A percentile compares a stretch with the other conserved stretches of the same genome.
Conservation (phyloP, 805 yeast genomes). For the Babjeviella inositovora region DNA sequence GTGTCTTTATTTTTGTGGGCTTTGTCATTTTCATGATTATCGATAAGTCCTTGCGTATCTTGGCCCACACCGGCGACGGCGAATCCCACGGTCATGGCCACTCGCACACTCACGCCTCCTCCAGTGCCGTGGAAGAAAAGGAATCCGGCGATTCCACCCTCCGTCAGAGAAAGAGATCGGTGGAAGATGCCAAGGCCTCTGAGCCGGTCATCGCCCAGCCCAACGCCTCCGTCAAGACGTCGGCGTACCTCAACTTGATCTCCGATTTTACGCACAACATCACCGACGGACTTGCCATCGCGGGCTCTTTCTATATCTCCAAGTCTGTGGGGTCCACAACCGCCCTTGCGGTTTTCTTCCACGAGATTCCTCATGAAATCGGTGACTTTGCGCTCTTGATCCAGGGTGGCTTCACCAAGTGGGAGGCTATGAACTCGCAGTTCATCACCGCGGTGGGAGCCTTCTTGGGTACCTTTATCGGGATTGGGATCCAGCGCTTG, state of each 20-base stretch:
- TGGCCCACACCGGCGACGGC: constrained; percentile 16
- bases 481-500: constrained; percentile 35
- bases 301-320: constrained; percentile 52
- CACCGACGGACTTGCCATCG: constrained; percentile 64
- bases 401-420: constrained; percentile 51
- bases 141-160: constrained; percentile 4
- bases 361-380: constrained; percentile 70
- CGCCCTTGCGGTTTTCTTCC: constrained; percentile 54
- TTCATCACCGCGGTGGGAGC: constrained; percentile 53
- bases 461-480: constrained; percentile 45
- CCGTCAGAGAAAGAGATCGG: constrained; percentile 4
- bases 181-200: constrained; percentile 4
- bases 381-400: constrained; percentile 66
- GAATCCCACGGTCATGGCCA: constrained; percentile 8
- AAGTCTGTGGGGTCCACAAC: constrained; percentile 51
- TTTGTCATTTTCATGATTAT: constrained; percentile 42
- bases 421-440: constrained; percentile 54
- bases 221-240: constrained; percentile 15
- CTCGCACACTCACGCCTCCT: constrained; percentile 27
- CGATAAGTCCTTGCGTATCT: constrained; percentile 42
- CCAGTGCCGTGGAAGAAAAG: constrained; percentile 6
- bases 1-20: constrained; percentile 42
- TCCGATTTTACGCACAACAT: constrained; percentile 64
- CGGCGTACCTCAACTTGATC: constrained; percentile 50
- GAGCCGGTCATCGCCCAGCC: constrained; percentile 14